Evolutionary conservation across 2,329 filamentous ascomycete species (phyloP), one percentile per base, ranked within the genome.

Genomic region (Fusarium sp.): DNA sequence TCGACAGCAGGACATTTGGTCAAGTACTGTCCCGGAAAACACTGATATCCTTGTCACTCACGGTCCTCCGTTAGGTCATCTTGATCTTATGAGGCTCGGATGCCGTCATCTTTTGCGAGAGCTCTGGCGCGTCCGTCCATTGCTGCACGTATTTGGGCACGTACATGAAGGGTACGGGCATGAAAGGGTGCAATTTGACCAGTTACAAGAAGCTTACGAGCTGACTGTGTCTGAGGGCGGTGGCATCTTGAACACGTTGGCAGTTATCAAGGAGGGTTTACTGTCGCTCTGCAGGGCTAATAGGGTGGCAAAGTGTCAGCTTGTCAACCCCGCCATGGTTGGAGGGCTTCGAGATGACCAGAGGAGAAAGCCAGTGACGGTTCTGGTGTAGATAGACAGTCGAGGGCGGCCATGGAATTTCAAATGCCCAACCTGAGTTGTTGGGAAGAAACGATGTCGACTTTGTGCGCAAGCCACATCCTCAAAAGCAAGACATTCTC

Each of bases 121-220:
- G 3, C 79, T 93, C 30, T 87, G 86, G 84, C 82, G 86, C 3
- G 85, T 90, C 2, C 85, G 88, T 27, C 92, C 92, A 3, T 82
- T 84, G 63, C 82, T 94, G 52, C 88, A 89, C 52, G 85, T 94
- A 8, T 94, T 90, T 76, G 92, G 92, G 0, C 92, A 94, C 80
- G 87, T 92, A 22, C 91, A 94, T 79, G 88, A 90, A 71, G 90
- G 86, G 0, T 73, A 79, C 10, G 83, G 83, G 2, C 70, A 72
- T 17, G 82, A 85, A 58, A 69, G 66, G 62, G 43, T 80, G 12
- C 65, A 61, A 3, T 83, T 81, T 47, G 79, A 84, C 59, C 45
- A 22, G 17, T n/a, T 81, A 14, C 80, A 79, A 72, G 54, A 62
- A 22, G 71, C 73, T 27, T 82, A 78, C 38, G 56, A 75, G 25